Evolutionary conservation across 495 filamentous ascomycete genomes (phyloP).

Genomic region (Eremomyces bilateralis): DNA sequence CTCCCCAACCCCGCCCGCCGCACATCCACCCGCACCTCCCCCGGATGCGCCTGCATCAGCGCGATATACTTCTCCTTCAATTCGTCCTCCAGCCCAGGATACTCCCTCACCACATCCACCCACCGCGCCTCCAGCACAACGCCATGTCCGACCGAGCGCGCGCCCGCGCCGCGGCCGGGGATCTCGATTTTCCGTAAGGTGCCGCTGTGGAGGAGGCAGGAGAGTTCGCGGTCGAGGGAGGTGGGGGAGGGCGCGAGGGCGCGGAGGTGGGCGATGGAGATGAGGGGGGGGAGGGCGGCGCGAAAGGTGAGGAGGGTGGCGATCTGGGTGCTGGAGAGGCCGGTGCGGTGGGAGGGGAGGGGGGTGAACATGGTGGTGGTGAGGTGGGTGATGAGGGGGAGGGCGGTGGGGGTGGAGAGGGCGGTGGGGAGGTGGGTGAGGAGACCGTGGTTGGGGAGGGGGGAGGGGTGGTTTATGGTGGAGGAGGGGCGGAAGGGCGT

Average conservation of each 20-base stretch:
- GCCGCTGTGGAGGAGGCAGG: slow-evolving; percentile 35
- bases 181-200: slow-evolving; percentile 43
- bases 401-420: no score
- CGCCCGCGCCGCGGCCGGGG: slow-evolving; percentile 37
- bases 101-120: slow-evolving; percentile 28
- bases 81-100: slow-evolving; percentile 22
- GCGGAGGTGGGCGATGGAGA: slow-evolving; percentile 50
- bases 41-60: slow-evolving; percentile 33
- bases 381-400: slow-evolving; percentile 39
- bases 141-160: slow-evolving; percentile 42
- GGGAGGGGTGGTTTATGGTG: no score
- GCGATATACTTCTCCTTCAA: slow-evolving; percentile 31
- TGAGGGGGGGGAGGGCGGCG: slow-evolving; percentile 41
- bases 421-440: no score
- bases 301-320: slow-evolving; percentile 50
- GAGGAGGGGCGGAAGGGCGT: no score
- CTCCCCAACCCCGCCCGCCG: slow-evolving; percentile 25
- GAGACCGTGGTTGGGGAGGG: no score
- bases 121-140: slow-evolving; percentile 43
- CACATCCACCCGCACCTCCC: slow-evolving; percentile 26
- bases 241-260: slow-evolving; percentile 43
- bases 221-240: slow-evolving; percentile 50
- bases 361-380: slow-evolving; percentile 42
- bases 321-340: slow-evolving; percentile 55
- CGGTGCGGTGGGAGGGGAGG: slow-evolving; percentile 36